A percentile compares a stretch with the other conserved stretches of the same genome.
phyloP scores from a whole-genome alignment of 2,329 filamentous ascomycete genomes.

The Trichoderma guizhouense region DNA sequence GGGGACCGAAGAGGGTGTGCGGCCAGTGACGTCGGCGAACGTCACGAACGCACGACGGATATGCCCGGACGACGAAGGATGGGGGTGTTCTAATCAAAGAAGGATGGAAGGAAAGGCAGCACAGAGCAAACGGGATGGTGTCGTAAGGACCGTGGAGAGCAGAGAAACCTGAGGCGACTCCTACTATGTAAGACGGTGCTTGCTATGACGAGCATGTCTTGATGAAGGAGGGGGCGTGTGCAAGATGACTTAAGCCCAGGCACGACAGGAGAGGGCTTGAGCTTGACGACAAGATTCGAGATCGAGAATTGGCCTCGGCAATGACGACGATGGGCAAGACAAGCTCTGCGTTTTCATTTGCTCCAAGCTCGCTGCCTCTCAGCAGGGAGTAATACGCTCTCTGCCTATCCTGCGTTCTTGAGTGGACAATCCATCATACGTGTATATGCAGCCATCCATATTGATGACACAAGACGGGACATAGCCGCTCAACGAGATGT shows the following conservation, averaged over 20 bases:
- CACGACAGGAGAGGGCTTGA: neutral
- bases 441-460: neutral
- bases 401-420: neutral
- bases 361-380: neutral
- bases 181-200: neutral
- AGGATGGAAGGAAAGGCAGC: neutral
- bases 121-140: neutral
- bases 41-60: constrained; percentile 13
- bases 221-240: constrained; percentile 3
- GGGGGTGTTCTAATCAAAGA: neutral
- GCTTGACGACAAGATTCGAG: neutral
- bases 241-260: neutral
- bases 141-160: neutral
- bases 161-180: neutral
- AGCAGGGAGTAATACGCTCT: neutral
- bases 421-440: neutral
- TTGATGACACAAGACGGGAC: neutral
- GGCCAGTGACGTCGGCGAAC: constrained; percentile 18
- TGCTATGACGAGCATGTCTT: constrained; percentile 6
- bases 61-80: constrained; percentile 4
- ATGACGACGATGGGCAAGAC: constrained; percentile 19
- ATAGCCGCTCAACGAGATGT: constrained; percentile 4
- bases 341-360: neutral
- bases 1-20: constrained; percentile 15
- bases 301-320: constrained; percentile 33